A percentile compares a stretch with the other conserved stretches of the same genome.
phyloP scores from a whole-genome alignment of 805 yeast species.

The Phaffomyces thermotolerans region DNA sequence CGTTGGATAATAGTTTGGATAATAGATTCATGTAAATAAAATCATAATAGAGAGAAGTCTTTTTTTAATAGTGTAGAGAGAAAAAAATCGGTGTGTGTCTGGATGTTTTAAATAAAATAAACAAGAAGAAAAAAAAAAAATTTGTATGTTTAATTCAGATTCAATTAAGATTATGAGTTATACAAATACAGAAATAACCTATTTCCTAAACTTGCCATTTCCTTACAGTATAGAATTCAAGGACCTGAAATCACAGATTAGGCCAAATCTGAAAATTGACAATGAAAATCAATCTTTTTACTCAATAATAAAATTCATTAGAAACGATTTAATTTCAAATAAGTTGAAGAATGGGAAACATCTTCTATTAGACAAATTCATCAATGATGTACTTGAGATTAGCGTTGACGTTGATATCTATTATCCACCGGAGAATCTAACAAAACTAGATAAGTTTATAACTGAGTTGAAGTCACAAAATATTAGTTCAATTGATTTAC shows the following conservation, averaged over 20 bases:
- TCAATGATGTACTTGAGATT: conserved; percentile 13
- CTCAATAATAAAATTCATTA: conserved; percentile 16
- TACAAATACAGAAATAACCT: conserved; percentile 2
- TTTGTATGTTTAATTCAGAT: too few relatives aligned
- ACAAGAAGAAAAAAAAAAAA: neutral
- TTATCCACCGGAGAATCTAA: conserved; percentile 21
- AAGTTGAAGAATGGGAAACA: conserved; percentile 11
- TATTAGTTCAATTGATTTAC: conserved; percentile 6
- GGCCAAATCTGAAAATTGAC: conserved; percentile 17
- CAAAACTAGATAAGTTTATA: conserved; percentile 14
- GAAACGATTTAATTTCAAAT: conserved; percentile 14
- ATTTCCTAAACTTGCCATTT: conserved; percentile 13
- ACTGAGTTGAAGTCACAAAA: conserved; percentile 5
- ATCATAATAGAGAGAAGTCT: too few relatives aligned
- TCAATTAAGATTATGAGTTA: too few relatives aligned
- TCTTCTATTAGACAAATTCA: conserved; percentile 17
- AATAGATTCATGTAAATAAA: neutral
- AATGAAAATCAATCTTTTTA: conserved; percentile 18
- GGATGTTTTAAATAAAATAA: neutral
- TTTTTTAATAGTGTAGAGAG: too few relatives aligned
- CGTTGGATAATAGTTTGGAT: conserved; percentile 19
- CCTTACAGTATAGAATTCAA: conserved; percentile 20
- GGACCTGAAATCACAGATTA: conserved; percentile 9
- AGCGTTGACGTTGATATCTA: conserved; percentile 7
- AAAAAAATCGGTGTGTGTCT: too few relatives aligned